Conservation (phyloP, 495 filamentous ascomycete genomes). For the Neurospora sp. region DNA sequence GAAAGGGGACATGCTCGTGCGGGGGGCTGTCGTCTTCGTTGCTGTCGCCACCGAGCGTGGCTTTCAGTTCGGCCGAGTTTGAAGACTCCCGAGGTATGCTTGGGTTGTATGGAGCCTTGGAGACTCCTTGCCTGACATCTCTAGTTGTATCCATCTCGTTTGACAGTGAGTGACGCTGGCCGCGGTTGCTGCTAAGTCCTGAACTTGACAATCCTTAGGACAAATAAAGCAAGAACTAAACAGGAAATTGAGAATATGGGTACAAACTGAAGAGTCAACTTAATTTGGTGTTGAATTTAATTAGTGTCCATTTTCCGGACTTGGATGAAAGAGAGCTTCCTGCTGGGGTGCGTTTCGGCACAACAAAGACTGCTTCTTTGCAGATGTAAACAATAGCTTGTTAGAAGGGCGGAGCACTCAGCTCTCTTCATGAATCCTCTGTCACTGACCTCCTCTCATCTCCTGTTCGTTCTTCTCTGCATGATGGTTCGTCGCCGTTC, state of each 20-base stretch:
- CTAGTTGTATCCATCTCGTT: background rate
- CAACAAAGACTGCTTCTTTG: background rate
- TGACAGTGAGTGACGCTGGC: background rate
- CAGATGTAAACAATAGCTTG: background rate
- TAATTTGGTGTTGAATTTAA: background rate
- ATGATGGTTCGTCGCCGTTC: background rate
- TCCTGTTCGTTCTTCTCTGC: background rate
- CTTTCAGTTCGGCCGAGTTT: background rate
- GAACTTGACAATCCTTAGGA: background rate
- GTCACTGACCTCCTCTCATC: background rate
- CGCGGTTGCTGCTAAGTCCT: background rate
- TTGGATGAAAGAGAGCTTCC: background rate
- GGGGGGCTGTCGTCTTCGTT: background rate
- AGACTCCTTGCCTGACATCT: background rate
- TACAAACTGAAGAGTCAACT: background rate
- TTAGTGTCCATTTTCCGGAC: background rate
- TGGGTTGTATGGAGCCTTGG: background rate
- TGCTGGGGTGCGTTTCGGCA: background rate
- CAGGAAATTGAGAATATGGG: background rate
- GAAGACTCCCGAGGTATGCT: background rate
- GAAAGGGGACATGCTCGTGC: background rate
- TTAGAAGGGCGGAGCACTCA: background rate
- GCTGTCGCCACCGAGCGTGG: background rate
- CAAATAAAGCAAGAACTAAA: background rate
- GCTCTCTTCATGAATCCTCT: background rate